Base-by-base conservation (phyloP, 371 early-diverging fungal genomes). In the Lichtheimia ornata region DNA sequence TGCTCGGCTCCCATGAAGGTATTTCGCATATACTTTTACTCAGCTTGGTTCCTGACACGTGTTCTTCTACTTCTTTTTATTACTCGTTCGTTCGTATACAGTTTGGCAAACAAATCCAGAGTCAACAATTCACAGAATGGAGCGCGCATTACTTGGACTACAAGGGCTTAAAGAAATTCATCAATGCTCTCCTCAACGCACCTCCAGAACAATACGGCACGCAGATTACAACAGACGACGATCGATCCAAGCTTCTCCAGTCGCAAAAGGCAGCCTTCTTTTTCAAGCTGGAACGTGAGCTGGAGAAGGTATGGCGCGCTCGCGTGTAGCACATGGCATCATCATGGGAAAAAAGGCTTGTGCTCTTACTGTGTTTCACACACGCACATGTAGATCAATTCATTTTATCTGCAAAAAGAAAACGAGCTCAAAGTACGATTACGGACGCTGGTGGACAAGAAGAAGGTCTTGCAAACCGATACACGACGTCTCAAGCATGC, bases 21-120 rank as follows among this genome's bases (percentile, higher is more conserved):
- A 54, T 40, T 35, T 35, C 9, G 35, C 35, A 35, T 35, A 35
- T 11, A 11, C 35, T 11, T 35, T 9, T 9, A 35, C 6, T 11
- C 35, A 35, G 11, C 35, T 35, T 35, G 35, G 35, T 35, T 35
- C 35, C 35, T 35, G 35, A 35, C 35, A 35, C 35, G 35, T 35
- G 35, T 35, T 11, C 2, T 35, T 35, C 5, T 35, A 11, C 35
- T 28, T 28, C 5, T 5, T 18, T 0, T 45, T 22, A 22, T 22
- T 22, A 22, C 22, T 22, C 22, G n/a, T n/a, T n/a, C n/a, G n/a
- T n/a, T n/a, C n/a, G 7, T 45, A 5, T 15, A 4, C 79, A 97
- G 95, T 97, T 97, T 78, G 97, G 97, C 77, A 97, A 97, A 79
- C 93, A 91, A 77, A 95, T 97, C 63, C 93, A 93, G 79, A 87